Percentiles rank a stretch among this genome's conserved stretches.
phyloP scores from a whole-genome alignment of 2,329 filamentous ascomycete species.

The Mycogone perniciosa region DNA sequence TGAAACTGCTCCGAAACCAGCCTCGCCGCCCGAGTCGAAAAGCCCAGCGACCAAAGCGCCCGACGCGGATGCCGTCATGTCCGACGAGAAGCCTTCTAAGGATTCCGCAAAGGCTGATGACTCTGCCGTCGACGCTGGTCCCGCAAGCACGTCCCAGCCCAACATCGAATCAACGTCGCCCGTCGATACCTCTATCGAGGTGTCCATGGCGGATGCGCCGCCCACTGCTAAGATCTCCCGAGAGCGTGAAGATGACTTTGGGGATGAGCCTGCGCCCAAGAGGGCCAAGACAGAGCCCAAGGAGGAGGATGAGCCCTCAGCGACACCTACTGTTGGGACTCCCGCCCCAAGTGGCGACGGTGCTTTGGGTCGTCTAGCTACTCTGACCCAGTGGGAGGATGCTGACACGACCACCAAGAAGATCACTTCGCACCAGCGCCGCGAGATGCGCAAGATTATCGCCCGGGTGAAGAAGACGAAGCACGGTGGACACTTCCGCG shows the following conservation, averaged over 20 bases:
- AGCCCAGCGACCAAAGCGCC: not conserved
- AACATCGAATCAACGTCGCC: slow-evolving; percentile 31
- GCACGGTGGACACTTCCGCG: slow-evolving; percentile 66
- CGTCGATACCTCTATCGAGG: slow-evolving; percentile 32
- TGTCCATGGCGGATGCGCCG: slow-evolving; percentile 49
- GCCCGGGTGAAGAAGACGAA: slow-evolving; percentile 82
- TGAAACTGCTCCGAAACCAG: not conserved
- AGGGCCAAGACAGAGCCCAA: slow-evolving; percentile 66
- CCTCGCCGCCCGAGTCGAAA: slow-evolving; percentile 12
- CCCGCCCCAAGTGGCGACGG: slow-evolving; percentile 15
- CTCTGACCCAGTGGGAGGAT: slow-evolving; percentile 36
- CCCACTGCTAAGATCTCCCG: slow-evolving; percentile 59
- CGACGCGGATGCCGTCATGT: slow-evolving; percentile 22
- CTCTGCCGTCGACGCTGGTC: slow-evolving; percentile 31
- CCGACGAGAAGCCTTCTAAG: slow-evolving; percentile 20
- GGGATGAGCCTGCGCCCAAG: slow-evolving; percentile 65
- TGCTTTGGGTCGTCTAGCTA: slow-evolving; percentile 19
- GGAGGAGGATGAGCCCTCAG: slow-evolving; percentile 31
- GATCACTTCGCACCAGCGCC: slow-evolving; percentile 54
- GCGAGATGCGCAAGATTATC: slow-evolving; percentile 58
- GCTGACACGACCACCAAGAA: slow-evolving; percentile 37
- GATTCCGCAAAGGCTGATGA: slow-evolving; percentile 18
- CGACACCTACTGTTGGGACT: slow-evolving; percentile 13
- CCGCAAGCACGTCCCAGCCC: slow-evolving; percentile 33
- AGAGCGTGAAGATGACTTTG: slow-evolving; percentile 68